A percentile compares a stretch with the other conserved stretches of the same genome.
phyloP scores from a whole-genome alignment of 345 rosid genomes.

The Erodium maritimum region DNA sequence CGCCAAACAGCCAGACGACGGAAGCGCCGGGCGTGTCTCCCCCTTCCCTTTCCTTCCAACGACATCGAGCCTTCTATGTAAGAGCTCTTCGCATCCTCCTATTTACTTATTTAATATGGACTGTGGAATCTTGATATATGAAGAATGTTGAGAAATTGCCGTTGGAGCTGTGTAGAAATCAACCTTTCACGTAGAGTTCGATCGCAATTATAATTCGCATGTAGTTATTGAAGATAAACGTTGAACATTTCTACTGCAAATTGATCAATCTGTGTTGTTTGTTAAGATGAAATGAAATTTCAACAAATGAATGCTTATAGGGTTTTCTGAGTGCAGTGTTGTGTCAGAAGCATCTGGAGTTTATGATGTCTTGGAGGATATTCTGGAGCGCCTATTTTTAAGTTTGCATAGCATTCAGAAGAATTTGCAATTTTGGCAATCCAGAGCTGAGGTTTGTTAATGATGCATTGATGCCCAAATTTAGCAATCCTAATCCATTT shows the following conservation, averaged over 20 bases:
- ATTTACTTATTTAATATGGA: not conserved
- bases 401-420: slow-evolving; percentile 57
- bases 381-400: slow-evolving; percentile 36
- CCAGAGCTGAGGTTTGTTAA: slow-evolving; percentile 54
- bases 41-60: slow-evolving; percentile 57
- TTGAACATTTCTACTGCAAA: too few relatives aligned
- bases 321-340: slow-evolving; percentile 21
- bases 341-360: slow-evolving; percentile 27
- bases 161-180: too few relatives aligned
- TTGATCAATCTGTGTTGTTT: too few relatives aligned
- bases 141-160: too few relatives aligned
- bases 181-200: too few relatives aligned
- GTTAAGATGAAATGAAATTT: too few relatives aligned
- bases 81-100: slow-evolving; percentile 13
- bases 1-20: slow-evolving; percentile 27
- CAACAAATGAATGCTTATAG: not conserved
- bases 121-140: not conserved
- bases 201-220: too few relatives aligned
- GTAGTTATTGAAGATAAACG: too few relatives aligned
- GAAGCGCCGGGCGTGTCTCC: slow-evolving; percentile 32
- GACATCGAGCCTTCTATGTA: slow-evolving; percentile 28
- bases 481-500: not conserved
- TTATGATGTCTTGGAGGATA: slow-evolving; percentile 51
- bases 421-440: slow-evolving; percentile 76
- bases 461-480: too few relatives aligned